Evolutionary conservation across 2,329 filamentous ascomycete genomes (phyloP).

Genomic region (Arthroderma uncinatum): DNA sequence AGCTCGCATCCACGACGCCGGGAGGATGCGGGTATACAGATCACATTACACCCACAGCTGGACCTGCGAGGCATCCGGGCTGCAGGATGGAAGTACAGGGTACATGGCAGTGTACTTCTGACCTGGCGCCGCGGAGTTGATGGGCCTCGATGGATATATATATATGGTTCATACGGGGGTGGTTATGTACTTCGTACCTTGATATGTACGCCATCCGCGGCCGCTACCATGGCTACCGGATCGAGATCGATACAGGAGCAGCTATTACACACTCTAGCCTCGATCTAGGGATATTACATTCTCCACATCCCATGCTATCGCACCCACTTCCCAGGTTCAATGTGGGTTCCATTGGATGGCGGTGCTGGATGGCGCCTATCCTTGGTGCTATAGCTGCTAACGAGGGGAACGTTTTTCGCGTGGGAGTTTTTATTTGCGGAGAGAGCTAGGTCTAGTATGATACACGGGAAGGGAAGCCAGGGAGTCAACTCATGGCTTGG

Average conservation of each 20-base stretch:
- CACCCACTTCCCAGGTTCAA: background rate
- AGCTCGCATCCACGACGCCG: background rate
- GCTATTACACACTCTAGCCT: background rate
- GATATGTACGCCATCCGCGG: background rate
- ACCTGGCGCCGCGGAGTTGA: background rate
- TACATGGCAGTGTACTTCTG: background rate
- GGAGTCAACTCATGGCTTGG: background rate
- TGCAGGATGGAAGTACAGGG: background rate
- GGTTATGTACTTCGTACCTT: background rate
- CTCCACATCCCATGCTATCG: background rate
- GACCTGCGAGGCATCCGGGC: background rate
- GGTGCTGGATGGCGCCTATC: background rate
- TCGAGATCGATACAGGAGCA: background rate
- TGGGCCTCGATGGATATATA: background rate
- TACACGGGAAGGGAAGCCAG: background rate
- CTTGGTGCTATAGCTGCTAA: background rate
- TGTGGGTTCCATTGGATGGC: background rate
- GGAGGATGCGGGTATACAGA: background rate
- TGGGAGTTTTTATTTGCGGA: background rate
- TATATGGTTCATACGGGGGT: background rate
- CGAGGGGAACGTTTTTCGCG: background rate
- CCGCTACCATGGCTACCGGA: background rate
- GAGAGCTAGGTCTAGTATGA: background rate
- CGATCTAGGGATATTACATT: background rate
- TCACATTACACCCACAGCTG: slow-evolving; percentile 2